A percentile compares a stretch with the other conserved stretches of the same genome.
phyloP scores from a whole-genome alignment of 192 early-diverging fungal species.

The Backusella psychrophila region DNA sequence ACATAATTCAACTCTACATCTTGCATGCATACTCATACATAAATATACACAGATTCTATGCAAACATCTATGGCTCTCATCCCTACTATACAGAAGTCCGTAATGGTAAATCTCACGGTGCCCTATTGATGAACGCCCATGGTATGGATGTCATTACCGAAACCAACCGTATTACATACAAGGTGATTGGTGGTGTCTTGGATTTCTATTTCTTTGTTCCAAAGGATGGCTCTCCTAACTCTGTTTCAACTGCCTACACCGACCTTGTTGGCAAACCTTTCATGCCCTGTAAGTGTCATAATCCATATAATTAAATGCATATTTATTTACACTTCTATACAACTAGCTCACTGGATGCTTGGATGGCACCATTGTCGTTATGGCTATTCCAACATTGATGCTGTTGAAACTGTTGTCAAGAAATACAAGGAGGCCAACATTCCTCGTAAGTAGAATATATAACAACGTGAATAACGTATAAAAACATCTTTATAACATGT shows the following conservation, averaged over 20 bases:
- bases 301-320: not conserved
- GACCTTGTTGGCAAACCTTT: slow-evolving; percentile 62
- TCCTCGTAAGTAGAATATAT: slow-evolving; percentile 43
- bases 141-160: slow-evolving; percentile 61
- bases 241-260: slow-evolving; percentile 55
- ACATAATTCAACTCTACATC: not conserved
- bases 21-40: not conserved
- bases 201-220: slow-evolving; percentile 69
- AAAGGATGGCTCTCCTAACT: slow-evolving; percentile 25
- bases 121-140: slow-evolving; percentile 60
- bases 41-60: slow-evolving; percentile 2
- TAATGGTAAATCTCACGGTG: slow-evolving; percentile 46
- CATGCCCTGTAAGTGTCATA: slow-evolving; percentile 43
- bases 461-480: not conserved
- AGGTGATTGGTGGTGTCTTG: slow-evolving; percentile 60
- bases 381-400: slow-evolving; percentile 56
- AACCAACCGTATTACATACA: slow-evolving; percentile 53
- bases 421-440: slow-evolving; percentile 53
- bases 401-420: slow-evolving; percentile 52
- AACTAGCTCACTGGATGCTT: slow-evolving; percentile 35
- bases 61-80: slow-evolving; percentile 67
- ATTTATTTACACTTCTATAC: not conserved
- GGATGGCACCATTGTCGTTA: slow-evolving; percentile 34
- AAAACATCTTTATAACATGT: not conserved
- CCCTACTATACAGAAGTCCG: slow-evolving; percentile 64